A percentile compares a stretch with the other conserved stretches of the same genome.
phyloP scores from a whole-genome alignment of 768 basidiomycete genomes.

The Udeniomyces megalosporus region DNA sequence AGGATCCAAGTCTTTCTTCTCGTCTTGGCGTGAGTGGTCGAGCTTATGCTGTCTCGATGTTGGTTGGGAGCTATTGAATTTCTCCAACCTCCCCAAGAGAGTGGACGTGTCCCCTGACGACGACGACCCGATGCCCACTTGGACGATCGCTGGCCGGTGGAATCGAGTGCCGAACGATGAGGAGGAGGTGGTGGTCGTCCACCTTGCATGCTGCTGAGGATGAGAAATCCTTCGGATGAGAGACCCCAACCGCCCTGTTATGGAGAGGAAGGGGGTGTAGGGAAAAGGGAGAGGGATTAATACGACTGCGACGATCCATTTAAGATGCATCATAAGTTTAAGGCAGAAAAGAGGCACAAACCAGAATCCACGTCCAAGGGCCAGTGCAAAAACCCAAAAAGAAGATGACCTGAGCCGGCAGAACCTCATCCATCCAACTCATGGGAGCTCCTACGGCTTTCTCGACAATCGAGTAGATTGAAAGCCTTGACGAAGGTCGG shows the following conservation, averaged over 20 bases:
- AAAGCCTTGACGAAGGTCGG: background rate
- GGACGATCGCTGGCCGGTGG: background rate
- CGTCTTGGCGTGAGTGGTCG: too few species aligned
- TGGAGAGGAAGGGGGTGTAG: background rate
- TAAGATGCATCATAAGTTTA: too few species aligned
- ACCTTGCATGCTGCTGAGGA: slow-evolving; percentile 10
- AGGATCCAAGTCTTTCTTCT: slow-evolving; percentile 6
- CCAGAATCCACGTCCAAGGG: slow-evolving; percentile 5
- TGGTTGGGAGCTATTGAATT: too few species aligned
- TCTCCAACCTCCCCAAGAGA: too few species aligned
- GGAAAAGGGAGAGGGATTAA: background rate
- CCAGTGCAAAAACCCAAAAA: slow-evolving; percentile 12
- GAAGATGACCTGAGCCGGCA: slow-evolving; percentile 11
- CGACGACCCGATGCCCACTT: background rate
- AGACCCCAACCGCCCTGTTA: slow-evolving; percentile 14
- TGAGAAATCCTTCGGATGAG: background rate
- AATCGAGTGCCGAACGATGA: too few species aligned
- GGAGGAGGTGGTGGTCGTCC: background rate
- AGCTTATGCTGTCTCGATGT: too few species aligned
- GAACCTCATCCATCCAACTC: background rate
- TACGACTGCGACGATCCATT: too few species aligned
- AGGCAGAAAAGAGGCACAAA: background rate
- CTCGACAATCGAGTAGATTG: background rate
- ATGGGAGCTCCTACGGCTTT: background rate
- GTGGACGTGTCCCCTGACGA: background rate